phyloP scores from a whole-genome alignment of 805 yeast genomes.

The Yamadazyma sp. region DNA sequence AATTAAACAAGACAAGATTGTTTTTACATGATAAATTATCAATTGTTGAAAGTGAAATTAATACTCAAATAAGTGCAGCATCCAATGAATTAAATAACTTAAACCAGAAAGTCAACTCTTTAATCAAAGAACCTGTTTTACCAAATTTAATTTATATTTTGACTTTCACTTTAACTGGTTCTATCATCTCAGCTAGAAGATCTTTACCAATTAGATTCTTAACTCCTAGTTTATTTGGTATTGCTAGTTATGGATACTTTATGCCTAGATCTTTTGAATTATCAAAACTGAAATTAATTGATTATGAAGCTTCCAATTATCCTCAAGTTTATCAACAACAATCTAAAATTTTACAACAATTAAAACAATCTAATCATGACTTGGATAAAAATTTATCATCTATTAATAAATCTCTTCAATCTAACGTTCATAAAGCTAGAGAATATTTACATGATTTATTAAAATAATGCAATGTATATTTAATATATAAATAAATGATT shows the following conservation, averaged over 20 bases:
- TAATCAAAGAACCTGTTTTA: slow-evolving; percentile 51
- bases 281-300: slow-evolving; percentile 21
- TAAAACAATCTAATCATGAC: slow-evolving; percentile 8
- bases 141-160: slow-evolving; percentile 55
- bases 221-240: slow-evolving; percentile 50
- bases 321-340: slow-evolving; percentile 33
- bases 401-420: slow-evolving; percentile 17
- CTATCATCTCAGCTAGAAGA: slow-evolving; percentile 49
- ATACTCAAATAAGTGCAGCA: slow-evolving; percentile 46
- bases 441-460: slow-evolving; percentile 10
- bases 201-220: slow-evolving; percentile 48
- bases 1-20: slow-evolving; percentile 37
- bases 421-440: slow-evolving; percentile 26
- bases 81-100: slow-evolving; percentile 39
- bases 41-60: slow-evolving; percentile 40
- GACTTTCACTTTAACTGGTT: slow-evolving; percentile 55
- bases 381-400: slow-evolving; percentile 8
- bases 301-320: slow-evolving; percentile 24
- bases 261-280: slow-evolving; percentile 50
- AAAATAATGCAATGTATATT: slow-evolving; percentile 6
- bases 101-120: slow-evolving; percentile 24
- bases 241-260: slow-evolving; percentile 40
- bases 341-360: slow-evolving; percentile 13
- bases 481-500: neutral
- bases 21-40: slow-evolving; percentile 36